phyloP scores from a whole-genome alignment of 129 eudicot genomes.

The Artemisia argyi region DNA sequence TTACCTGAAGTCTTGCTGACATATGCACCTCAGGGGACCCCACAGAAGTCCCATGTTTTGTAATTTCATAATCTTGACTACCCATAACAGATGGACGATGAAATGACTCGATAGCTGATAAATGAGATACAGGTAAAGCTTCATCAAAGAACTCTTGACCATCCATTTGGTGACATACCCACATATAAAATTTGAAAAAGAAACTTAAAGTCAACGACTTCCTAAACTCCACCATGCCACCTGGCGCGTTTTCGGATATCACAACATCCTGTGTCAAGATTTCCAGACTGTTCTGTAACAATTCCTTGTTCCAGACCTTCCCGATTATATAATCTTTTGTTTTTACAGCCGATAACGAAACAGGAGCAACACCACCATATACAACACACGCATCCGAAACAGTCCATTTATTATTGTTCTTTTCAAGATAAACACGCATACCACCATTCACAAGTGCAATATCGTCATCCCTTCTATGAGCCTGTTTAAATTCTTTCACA shows the following conservation, averaged over 20 bases:
- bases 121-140: slow-evolving; percentile 57
- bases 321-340: slow-evolving; percentile 66
- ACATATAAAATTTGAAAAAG: slow-evolving; percentile 87
- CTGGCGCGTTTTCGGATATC: slow-evolving; percentile 85
- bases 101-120: slow-evolving; percentile 65
- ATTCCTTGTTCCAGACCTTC: slow-evolving; percentile 74
- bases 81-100: slow-evolving; percentile 68
- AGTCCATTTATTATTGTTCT: slow-evolving; percentile 58
- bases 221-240: slow-evolving; percentile 99
- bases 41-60: slow-evolving; percentile 74
- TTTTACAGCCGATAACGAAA: slow-evolving; percentile 61
- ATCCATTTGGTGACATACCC: slow-evolving; percentile 86
- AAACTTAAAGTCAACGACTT: slow-evolving; percentile 79
- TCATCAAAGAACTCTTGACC: slow-evolving; percentile 57
- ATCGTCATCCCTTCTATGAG: slow-evolving; percentile 97
- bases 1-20: slow-evolving; percentile 87
- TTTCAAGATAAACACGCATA: slow-evolving; percentile 77
- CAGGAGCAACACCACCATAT: slow-evolving; percentile 92
- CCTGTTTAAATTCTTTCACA: slow-evolving; percentile 95
- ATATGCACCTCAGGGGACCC: slow-evolving; percentile 93
- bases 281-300: slow-evolving; percentile 56
- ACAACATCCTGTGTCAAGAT: slow-evolving; percentile 65
- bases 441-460: slow-evolving; percentile 94
- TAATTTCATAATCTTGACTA: slow-evolving; percentile 78
- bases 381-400: slow-evolving; percentile 81